Percentiles rank a stretch among this genome's conserved stretches.
Evolutionary conservation across 108 stramenopile genomes (phyloP).

Genomic region (Nitzschia sp.): DNA sequence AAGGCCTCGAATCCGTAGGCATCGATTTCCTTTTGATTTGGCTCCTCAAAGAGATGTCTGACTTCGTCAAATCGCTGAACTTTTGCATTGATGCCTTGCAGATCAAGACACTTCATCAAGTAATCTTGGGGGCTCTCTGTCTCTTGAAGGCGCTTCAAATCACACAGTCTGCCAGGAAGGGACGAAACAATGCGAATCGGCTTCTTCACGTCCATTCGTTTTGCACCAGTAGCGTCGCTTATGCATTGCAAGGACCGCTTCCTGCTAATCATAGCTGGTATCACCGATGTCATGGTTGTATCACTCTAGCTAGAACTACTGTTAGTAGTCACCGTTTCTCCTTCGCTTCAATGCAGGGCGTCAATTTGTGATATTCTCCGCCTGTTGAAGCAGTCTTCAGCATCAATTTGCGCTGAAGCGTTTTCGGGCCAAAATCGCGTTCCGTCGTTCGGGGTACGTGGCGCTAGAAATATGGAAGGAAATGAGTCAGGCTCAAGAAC

Average conservation of each 20-base stretch:
- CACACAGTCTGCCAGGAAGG: background rate
- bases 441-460: background rate
- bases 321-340: too few relatives aligned
- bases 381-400: background rate
- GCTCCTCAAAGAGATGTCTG: slow-evolving; percentile 6
- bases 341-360: too few relatives aligned
- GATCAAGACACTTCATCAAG: background rate
- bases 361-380: too few relatives aligned
- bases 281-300: background rate
- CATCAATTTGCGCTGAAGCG: background rate
- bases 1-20: slow-evolving; percentile 45
- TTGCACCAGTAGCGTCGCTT: background rate
- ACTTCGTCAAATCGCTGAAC: slow-evolving; percentile 3
- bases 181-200: background rate
- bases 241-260: background rate
- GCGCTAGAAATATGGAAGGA: background rate
- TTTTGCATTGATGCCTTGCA: slow-evolving; percentile 1
- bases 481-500: background rate
- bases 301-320: background rate
- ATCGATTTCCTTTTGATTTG: slow-evolving; percentile 19
- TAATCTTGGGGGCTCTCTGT: background rate
- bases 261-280: slow-evolving; percentile 1
- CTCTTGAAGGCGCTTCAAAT: background rate
- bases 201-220: background rate
- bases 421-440: background rate